Percentiles rank a stretch among this genome's conserved stretches.
These are phyloP conservation scores for Acacia concinna DNA, from an alignment of 331 rosid genomes.

Conservation along the genomic window DNA sequence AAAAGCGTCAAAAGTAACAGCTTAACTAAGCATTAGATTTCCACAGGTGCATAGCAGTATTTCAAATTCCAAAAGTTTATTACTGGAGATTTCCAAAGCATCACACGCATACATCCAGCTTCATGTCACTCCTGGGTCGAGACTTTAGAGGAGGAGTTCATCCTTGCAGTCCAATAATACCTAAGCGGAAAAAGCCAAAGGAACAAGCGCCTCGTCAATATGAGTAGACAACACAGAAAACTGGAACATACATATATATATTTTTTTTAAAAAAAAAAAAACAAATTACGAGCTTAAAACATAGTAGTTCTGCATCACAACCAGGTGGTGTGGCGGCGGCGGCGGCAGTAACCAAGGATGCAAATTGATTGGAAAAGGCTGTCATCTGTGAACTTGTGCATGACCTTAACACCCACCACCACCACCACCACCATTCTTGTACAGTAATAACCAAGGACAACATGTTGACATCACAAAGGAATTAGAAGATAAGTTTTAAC, in stretches of 20 bases:
- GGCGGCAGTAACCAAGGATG: neutral
- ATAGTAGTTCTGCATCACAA: neutral
- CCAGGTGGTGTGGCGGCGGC: neutral
- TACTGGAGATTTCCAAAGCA: slow-evolving; percentile 23
- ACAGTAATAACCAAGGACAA: neutral
- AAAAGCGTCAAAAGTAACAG: neutral
- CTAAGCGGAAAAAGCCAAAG: slow-evolving; percentile 37
- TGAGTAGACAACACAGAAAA: neutral
- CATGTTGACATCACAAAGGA: slow-evolving; percentile 1
- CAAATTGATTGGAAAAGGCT: neutral
- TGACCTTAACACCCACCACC: neutral
- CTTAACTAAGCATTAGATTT: neutral
- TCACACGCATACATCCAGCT: slow-evolving; percentile 29
- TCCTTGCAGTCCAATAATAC: slow-evolving; percentile 85
- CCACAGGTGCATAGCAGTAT: neutral
- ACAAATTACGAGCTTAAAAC: neutral
- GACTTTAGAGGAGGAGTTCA: slow-evolving; percentile 21
- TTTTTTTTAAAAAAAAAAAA: neutral
- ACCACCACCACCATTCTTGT: neutral
- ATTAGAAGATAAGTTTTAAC: slow-evolving; percentile 1
- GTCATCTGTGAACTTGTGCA: neutral
- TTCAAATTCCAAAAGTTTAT: slow-evolving; percentile 23
- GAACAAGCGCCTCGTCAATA: neutral
- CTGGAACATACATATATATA: neutral
- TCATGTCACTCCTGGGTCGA: slow-evolving; percentile 4